Evolutionary conservation across 1,284 basidiomycete species (phyloP), one percentile per base, ranked within the genome.

Genomic region (Ustilago trichophora): DNA sequence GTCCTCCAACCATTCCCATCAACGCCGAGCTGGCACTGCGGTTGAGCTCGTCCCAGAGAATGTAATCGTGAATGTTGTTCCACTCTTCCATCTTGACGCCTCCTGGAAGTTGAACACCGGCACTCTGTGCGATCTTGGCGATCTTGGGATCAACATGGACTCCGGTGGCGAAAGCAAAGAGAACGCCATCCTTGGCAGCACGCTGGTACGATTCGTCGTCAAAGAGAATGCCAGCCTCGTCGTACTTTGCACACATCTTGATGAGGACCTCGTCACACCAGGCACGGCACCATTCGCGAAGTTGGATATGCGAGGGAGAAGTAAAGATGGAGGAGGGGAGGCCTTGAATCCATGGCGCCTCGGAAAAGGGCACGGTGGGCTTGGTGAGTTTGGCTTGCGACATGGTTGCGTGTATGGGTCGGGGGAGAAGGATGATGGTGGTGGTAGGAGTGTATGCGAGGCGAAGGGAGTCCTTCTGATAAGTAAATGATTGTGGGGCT

Each of bases 41-140:
- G 51, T 66, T 68, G 34, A 76, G 52, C 43, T 76, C 75, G 38
- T 76, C 75, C 55, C 72, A 67, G 29, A 76, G 58, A 21, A 76
- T 75, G 33, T 68, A 73, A 47, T 76, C 75, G 54, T 75, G 73
- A 33, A 76, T 66, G 33, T 73, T 66, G 62, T 75, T 75, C 75
- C 75, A 76, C 33, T 75, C 70, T 13, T 64, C 60, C 7, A 53
- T 41, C 33, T 52, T 52, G 52, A 76, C 68, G 4, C 56, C 70
- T 3, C 66, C 73, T 0, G 75, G 75, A 35, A 76, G 33, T 1
- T 18, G 15, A 3, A 75, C 56, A 18, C 57, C 65, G 10, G 41
- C 62, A 6, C 29, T 41, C 24, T 57, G 27, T 6, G 70, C 70
- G 33, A 71, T 48, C 42, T 72, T 62, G 58, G 65, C 60, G 31